Evolutionary conservation across 2,329 filamentous ascomycete species (phyloP).

Genomic region (Cordyceps farinosa): DNA sequence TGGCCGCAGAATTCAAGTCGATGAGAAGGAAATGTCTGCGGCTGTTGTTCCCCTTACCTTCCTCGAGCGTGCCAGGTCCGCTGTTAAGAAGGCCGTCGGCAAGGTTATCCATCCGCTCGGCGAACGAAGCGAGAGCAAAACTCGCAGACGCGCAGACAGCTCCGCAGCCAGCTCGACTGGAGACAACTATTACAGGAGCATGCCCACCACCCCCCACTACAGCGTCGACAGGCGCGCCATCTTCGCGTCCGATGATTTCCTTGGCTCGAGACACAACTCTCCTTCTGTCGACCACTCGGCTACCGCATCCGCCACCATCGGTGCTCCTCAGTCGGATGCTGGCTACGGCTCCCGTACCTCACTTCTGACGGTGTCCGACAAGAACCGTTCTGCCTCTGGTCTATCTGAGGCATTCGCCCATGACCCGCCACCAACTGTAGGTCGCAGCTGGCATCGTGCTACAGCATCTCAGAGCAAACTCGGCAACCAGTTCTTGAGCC

Average conservation of each 20-base stretch:
- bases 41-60: constrained; percentile 89
- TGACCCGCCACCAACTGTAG: constrained; percentile 27
- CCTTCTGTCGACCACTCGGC: constrained; percentile 24
- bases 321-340: constrained; percentile 25
- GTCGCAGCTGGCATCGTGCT: constrained; percentile 38
- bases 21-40: constrained; percentile 81
- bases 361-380: constrained; percentile 20
- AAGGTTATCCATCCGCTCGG: constrained; percentile 61
- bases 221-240: constrained; percentile 52
- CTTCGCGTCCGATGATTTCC: constrained; percentile 53
- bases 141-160: constrained; percentile 56
- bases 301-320: constrained; percentile 24
- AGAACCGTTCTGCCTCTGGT: background rate
- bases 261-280: constrained; percentile 31
- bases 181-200: constrained; percentile 45
- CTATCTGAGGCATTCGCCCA: constrained; percentile 22
- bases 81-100: constrained; percentile 63
- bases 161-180: constrained; percentile 62
- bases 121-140: constrained; percentile 53
- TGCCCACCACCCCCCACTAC: constrained; percentile 50
- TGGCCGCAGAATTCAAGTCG: constrained; percentile 86
- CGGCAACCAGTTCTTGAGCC: constrained; percentile 42
- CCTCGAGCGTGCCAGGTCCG: constrained; percentile 78
- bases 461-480: constrained; percentile 41
- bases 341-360: constrained; percentile 41